Percentiles rank a stretch among this genome's conserved stretches.
These are phyloP conservation scores for Pisolithus albus DNA, from an alignment of 768 basidiomycete species.

Conservation along the genomic window DNA sequence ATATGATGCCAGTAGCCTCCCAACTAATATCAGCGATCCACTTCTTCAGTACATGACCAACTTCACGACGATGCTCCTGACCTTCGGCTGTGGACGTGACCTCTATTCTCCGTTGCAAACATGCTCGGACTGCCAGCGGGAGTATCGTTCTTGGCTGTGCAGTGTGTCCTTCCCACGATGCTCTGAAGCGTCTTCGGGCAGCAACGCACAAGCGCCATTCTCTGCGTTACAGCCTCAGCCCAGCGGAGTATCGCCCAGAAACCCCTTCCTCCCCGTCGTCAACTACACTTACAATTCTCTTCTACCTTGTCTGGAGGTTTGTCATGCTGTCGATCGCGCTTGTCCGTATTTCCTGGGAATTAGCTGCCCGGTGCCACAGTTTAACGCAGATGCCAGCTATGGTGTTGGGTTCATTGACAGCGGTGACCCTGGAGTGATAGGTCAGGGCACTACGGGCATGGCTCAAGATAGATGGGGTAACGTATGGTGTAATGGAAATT, in stretches of 20 bases:
- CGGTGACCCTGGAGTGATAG: slow-evolving; percentile 37
- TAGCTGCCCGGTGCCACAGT: slow-evolving; percentile 52
- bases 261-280: slow-evolving; percentile 41
- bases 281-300: slow-evolving; percentile 48
- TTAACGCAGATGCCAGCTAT: slow-evolving; percentile 64
- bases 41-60: slow-evolving; percentile 59
- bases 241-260: slow-evolving; percentile 37
- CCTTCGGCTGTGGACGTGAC: slow-evolving; percentile 75
- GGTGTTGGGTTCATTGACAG: slow-evolving; percentile 71
- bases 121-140: slow-evolving; percentile 67
- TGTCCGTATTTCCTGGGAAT: slow-evolving; percentile 73
- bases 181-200: slow-evolving; percentile 37
- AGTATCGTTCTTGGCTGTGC: slow-evolving; percentile 78
- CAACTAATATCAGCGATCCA: slow-evolving; percentile 38
- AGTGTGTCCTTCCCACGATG: slow-evolving; percentile 69
- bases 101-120: slow-evolving; percentile 70
- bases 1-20: slow-evolving; percentile 49
- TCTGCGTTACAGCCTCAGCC: slow-evolving; percentile 46
- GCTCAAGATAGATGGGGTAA: slow-evolving; percentile 68
- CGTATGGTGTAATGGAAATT: slow-evolving; percentile 61
- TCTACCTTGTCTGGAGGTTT: slow-evolving; percentile 75
- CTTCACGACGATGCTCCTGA: slow-evolving; percentile 66
- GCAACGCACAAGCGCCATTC: slow-evolving; percentile 29
- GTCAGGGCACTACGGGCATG: slow-evolving; percentile 44
- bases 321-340: slow-evolving; percentile 63